These are phyloP conservation scores for Colletotrichum sp. DNA, from an alignment of 2,329 filamentous ascomycete species.

Conservation along the genomic window DNA sequence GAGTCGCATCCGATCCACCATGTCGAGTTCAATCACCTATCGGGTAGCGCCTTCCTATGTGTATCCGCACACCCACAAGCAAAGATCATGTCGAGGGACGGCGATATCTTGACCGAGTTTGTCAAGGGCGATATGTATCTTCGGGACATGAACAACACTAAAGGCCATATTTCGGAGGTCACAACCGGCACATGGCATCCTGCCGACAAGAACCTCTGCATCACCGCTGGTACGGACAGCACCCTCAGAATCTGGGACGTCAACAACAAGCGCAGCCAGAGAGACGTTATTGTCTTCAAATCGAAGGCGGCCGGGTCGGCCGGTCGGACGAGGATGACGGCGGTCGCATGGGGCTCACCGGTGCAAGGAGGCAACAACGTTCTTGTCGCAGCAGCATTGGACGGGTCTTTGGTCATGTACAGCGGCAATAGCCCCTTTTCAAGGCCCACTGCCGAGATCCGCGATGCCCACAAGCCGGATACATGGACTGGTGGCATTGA, in stretches of 20 bases:
- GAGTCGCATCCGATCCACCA: slow-evolving; percentile 91
- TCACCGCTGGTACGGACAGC: slow-evolving; percentile 93
- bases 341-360: slow-evolving; percentile 83
- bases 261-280: slow-evolving; percentile 88
- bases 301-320: slow-evolving; percentile 87
- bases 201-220: slow-evolving; percentile 80
- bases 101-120: slow-evolving; percentile 84
- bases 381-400: slow-evolving; percentile 81
- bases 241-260: slow-evolving; percentile 97
- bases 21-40: slow-evolving; percentile 83
- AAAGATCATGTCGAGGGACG: slow-evolving; percentile 87
- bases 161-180: slow-evolving; percentile 92
- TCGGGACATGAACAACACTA: slow-evolving; percentile 96
- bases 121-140: slow-evolving; percentile 99
- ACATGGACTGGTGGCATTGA: slow-evolving; percentile 95
- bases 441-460: slow-evolving; percentile 81
- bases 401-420: slow-evolving; percentile 93
- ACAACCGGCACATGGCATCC: slow-evolving; percentile 93
- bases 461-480: slow-evolving; percentile 79
- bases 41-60: slow-evolving; percentile 82
- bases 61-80: slow-evolving; percentile 89
- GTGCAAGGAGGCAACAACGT: slow-evolving; percentile 79
- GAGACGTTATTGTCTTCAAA: slow-evolving; percentile 95
- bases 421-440: slow-evolving; percentile 85
- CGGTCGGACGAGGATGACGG: slow-evolving; percentile 91